Conservation (phyloP, 1,139 yeast species). For the Candida pseudocylindracea region DNA sequence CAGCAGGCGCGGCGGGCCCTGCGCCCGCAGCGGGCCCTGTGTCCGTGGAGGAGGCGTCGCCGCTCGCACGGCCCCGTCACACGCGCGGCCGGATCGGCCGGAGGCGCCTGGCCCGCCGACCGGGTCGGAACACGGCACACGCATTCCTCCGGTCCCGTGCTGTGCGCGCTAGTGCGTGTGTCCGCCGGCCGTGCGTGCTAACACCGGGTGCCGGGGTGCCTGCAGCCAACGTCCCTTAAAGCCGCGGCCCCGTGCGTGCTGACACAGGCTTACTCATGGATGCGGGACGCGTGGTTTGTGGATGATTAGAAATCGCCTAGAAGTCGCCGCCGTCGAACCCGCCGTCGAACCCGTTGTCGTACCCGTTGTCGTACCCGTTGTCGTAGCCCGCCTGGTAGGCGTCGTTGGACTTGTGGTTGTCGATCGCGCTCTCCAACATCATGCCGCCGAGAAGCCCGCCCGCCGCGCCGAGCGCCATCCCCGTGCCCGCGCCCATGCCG, state of each 20-base stretch:
- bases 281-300: no score
- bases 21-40: no score
- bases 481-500: conserved; percentile 12
- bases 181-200: conserved; percentile 1
- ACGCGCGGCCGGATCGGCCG: no score
- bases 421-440: conserved; percentile 20
- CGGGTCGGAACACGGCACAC: no score
- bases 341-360: conserved; percentile 7
- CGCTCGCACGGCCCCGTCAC: no score
- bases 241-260: not conserved
- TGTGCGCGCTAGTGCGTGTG: no score
- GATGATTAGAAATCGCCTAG: no score
- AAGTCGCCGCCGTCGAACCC: conserved; percentile 9
- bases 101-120: no score
- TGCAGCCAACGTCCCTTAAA: not conserved
- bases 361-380: conserved; percentile 3
- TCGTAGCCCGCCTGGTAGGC: conserved; percentile 6
- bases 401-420: conserved; percentile 8
- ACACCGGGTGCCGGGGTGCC: not conserved
- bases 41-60: no score
- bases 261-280: not conserved
- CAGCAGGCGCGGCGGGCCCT: no score
- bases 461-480: conserved; percentile 52
- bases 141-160: no score
- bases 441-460: conserved; percentile 67